Evolutionary conservation across 176 grass and related monocot species (phyloP).

Genomic region (Eleusine coracana): DNA sequence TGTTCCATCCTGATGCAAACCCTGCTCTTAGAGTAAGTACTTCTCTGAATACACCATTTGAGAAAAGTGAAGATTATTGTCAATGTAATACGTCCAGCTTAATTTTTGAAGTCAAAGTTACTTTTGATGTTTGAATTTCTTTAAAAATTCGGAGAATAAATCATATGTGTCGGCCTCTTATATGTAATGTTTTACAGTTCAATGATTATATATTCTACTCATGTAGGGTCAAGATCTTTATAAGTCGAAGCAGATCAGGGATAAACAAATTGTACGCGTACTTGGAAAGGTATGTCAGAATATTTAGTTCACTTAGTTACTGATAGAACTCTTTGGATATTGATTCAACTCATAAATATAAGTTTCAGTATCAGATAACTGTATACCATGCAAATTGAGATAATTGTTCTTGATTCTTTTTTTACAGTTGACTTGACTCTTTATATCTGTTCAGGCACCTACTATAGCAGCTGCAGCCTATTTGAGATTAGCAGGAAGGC

Average conservation of each 20-base stretch:
- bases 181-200: slow-evolving; percentile 4
- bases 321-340: not conserved
- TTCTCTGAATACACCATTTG: not conserved
- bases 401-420: slow-evolving; percentile 9
- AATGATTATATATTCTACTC: slow-evolving; percentile 16
- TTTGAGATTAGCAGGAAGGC: slow-evolving; percentile 91
- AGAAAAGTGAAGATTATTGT: not conserved
- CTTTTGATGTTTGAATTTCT: slow-evolving; percentile 9
- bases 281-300: slow-evolving; percentile 80
- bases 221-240: slow-evolving; percentile 94
- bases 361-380: not conserved
- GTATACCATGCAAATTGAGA: slow-evolving; percentile 10
- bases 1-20: slow-evolving; percentile 99
- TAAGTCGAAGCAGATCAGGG: slow-evolving; percentile 84
- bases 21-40: slow-evolving; percentile 90
- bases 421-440: not conserved
- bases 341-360: not conserved
- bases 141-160: not conserved
- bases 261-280: slow-evolving; percentile 93
- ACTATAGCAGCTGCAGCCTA: slow-evolving; percentile 95
- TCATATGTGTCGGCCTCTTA: not conserved
- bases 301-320: slow-evolving; percentile 27
- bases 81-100: not conserved
- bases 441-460: slow-evolving; percentile 54
- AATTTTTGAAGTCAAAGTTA: not conserved